Base-by-base conservation (phyloP, 164 flowering plant species). In the Liriodendron chinense region DNA sequence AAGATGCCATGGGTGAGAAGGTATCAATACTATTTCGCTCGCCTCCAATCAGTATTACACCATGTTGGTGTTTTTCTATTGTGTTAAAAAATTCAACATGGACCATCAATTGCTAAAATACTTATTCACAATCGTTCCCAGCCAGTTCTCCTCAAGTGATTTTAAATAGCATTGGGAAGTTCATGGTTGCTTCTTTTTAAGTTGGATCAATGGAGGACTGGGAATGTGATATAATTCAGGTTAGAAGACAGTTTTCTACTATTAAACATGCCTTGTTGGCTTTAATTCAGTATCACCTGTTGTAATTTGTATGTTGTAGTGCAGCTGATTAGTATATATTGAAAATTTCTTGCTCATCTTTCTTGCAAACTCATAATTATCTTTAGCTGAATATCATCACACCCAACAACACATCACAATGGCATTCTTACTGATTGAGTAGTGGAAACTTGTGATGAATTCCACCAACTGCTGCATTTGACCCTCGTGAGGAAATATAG, bases 1-100 rank as follows among this genome's bases (percentile, higher is more conserved):
- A 88, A 83, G 90, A 85, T 74, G 93, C 91, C 28, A 83, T 89
- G 84, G 90, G 91, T 0, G 91, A 89, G 78, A 89, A 89, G 90
- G 92, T 87, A 57, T 26, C 28, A 66, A 23, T 23, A 26, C 3
- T 26, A 66, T 26, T 63, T 22, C 20, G 13, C 20, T 34, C 5
- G 43, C 43, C 43, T 34, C 43, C 43, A 34, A 34, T 34, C 43
- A 34, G 3, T 34, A 34, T 4, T 64, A 8, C 13, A 12, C 3
- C 24, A 26, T 64, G 12, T 22, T 22, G 10, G 67, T 64, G 1
- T 26, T 16, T 18, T 34, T 6, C 18, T 4, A 28, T 28, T 67
- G 20, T 34, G 1, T 14, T 28, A 3, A 26, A 24, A 12, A 21
- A 26, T 14, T 21, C 3, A 26, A 57, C 16, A 34, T 34, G 6